Evolutionary conservation across 345 rosid genomes (phyloP).

Genomic region (Salix purpurea): DNA sequence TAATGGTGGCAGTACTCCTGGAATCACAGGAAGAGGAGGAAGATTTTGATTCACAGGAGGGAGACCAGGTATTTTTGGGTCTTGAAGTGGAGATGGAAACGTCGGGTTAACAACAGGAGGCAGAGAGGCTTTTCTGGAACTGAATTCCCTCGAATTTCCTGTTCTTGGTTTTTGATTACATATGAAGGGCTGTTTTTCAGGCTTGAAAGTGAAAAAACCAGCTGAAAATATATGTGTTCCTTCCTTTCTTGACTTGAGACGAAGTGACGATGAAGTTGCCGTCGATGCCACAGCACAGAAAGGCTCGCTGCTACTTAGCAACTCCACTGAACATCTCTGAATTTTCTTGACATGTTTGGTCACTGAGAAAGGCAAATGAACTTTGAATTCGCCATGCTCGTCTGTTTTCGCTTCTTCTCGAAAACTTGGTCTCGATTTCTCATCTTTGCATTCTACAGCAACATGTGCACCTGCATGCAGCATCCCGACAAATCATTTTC

Average conservation of each 20-base stretch:
- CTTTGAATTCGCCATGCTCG: constrained; percentile 61
- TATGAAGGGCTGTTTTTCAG: constrained; percentile 47
- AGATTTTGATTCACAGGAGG: constrained; percentile 19
- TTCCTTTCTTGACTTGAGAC: constrained; percentile 43
- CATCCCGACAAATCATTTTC: background rate
- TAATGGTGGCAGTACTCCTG: too few species aligned
- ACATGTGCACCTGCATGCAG: constrained; percentile 66
- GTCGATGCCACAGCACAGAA: constrained; percentile 67
- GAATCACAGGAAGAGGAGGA: constrained; percentile 31
- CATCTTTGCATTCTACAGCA: constrained; percentile 64
- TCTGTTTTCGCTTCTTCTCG: constrained; percentile 62
- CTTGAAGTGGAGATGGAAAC: constrained; percentile 44
- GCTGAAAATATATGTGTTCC: constrained; percentile 73
- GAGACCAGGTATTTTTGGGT: constrained; percentile 26
- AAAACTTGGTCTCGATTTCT: constrained; percentile 39
- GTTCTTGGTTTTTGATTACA: constrained; percentile 57
- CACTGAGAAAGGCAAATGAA: constrained; percentile 57
- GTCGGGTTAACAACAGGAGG: constrained; percentile 8
- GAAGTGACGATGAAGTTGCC: constrained; percentile 58
- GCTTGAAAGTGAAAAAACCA: constrained; percentile 88
- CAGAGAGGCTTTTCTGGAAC: constrained; percentile 4
- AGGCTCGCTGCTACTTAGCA: constrained; percentile 68
- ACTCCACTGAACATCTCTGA: constrained; percentile 61
- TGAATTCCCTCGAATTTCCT: constrained; percentile 7
- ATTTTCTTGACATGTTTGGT: constrained; percentile 63